Percentiles rank a stretch among this genome's conserved stretches.
Evolutionary conservation across 495 filamentous ascomycete genomes (phyloP).

Genomic region (Penicillium ochrochloron): DNA sequence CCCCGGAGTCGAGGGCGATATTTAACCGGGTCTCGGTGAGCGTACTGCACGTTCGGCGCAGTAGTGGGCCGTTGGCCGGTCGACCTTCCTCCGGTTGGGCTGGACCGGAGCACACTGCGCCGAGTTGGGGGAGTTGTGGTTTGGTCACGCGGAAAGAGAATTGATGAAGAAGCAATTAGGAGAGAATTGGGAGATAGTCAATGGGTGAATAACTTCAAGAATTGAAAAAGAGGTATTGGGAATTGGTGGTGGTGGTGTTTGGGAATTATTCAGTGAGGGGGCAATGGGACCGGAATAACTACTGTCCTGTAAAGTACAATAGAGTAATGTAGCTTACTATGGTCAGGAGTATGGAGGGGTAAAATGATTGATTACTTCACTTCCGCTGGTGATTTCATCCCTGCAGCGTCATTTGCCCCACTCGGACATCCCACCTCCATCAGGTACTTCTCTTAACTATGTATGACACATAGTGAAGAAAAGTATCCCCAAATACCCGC

Average conservation of each 20-base stretch:
- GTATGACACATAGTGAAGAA: neutral
- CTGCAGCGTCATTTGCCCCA: slow-evolving; percentile 45
- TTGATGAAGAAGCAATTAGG: slow-evolving; percentile 4
- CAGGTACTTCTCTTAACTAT: slow-evolving; percentile 27
- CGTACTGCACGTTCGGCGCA: slow-evolving; percentile 26
- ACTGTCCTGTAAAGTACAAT: no score
- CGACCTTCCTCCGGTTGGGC: slow-evolving; percentile 33
- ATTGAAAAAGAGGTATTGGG: neutral
- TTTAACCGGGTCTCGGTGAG: slow-evolving; percentile 39
- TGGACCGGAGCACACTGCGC: slow-evolving; percentile 47
- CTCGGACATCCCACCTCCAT: slow-evolving; percentile 30
- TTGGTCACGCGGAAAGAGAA: slow-evolving; percentile 5
- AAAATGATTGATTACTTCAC: slow-evolving; percentile 1
- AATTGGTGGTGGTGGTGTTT: neutral
- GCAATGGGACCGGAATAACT: no score
- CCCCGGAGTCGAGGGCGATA: slow-evolving; percentile 16
- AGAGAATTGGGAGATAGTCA: neutral
- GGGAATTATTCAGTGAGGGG: neutral
- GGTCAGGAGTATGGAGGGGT: neutral
- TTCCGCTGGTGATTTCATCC: slow-evolving; percentile 27
- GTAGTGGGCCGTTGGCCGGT: slow-evolving; percentile 40
- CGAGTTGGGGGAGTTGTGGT: slow-evolving; percentile 26
- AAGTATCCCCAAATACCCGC: slow-evolving; percentile 23
- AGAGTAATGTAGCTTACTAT: no score
- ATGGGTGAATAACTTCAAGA: neutral